These are phyloP conservation scores for Cyclotella kingstonii DNA, from an alignment of 108 stramenopile species.

Conservation along the genomic window DNA sequence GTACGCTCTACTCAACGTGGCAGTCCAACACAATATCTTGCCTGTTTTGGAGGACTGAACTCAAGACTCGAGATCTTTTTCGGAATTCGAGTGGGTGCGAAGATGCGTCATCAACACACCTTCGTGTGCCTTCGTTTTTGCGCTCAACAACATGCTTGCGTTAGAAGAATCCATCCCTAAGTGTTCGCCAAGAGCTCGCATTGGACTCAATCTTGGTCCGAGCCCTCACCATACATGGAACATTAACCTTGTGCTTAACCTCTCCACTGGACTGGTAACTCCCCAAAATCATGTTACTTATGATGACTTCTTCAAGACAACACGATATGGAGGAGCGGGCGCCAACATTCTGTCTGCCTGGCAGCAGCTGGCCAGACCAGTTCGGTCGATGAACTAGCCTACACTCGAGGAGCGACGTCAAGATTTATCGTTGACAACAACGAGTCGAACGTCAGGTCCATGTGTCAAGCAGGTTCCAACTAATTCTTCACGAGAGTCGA, in stretches of 20 bases:
- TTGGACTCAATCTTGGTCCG: no score
- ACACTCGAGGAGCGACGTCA: no score
- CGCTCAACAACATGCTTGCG: not conserved
- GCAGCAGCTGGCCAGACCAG: not conserved
- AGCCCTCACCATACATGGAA: slow-evolving; percentile 6
- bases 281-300: slow-evolving; percentile 43
- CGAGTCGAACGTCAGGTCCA: no score
- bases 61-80: not conserved
- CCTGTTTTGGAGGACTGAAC: not conserved
- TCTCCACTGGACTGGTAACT: slow-evolving; percentile 25
- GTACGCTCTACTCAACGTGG: no score
- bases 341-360: not conserved
- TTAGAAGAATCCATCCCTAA: not conserved
- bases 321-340: not conserved
- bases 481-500: no score
- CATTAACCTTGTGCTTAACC: slow-evolving; percentile 25
- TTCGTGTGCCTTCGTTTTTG: not conserved
- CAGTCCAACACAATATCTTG: no score
- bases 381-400: no score
- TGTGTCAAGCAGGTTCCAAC: no score
- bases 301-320: slow-evolving; percentile 24
- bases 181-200: not conserved
- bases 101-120: not conserved
- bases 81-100: not conserved
- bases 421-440: no score